These are phyloP conservation scores for Trapa incisa DNA, from an alignment of 345 rosid species.

Conservation along the genomic window DNA sequence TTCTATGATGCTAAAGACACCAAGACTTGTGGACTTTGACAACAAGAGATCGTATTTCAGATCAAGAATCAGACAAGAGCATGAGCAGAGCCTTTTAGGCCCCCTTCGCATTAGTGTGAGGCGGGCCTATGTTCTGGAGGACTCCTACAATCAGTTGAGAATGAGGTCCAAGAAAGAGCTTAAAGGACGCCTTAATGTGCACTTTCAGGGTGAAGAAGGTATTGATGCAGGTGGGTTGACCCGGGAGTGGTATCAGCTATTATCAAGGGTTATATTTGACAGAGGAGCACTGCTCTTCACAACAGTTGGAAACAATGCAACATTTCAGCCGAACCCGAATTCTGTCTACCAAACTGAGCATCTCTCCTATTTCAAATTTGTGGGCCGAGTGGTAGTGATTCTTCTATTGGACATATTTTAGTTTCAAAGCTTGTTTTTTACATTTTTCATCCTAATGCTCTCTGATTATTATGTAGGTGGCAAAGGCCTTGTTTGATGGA, in stretches of 20 bases:
- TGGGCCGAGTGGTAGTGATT: conserved; percentile 77
- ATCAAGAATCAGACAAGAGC: conserved; percentile 82
- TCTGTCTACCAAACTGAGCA: conserved; percentile 96
- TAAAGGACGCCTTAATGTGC: conserved; percentile 85
- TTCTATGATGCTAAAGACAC: conserved; percentile 86
- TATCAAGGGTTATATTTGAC: conserved; percentile 91
- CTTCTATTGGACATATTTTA: conserved; percentile 9
- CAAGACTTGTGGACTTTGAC: conserved; percentile 85
- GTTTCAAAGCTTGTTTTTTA: neutral
- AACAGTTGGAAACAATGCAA: conserved; percentile 81
- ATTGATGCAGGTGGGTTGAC: conserved; percentile 99
- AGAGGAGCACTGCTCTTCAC: conserved; percentile 92
- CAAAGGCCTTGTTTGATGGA: conserved; percentile 89
- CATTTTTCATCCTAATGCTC: neutral
- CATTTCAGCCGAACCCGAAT: conserved; percentile 97
- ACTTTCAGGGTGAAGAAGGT: conserved; percentile 98
- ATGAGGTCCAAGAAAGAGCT: conserved; percentile 84
- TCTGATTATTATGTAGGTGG: conserved; percentile 43
- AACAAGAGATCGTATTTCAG: conserved; percentile 91
- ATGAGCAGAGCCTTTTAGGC: conserved; percentile 81
- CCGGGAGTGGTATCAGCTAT: conserved; percentile 93
- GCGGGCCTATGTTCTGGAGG: conserved; percentile 90
- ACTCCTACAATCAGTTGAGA: conserved; percentile 91
- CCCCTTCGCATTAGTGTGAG: conserved; percentile 83
- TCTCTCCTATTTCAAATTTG: conserved; percentile 90